Conservation (phyloP, 192 early-diverging fungal genomes). For the Chytriomyces sp. region DNA sequence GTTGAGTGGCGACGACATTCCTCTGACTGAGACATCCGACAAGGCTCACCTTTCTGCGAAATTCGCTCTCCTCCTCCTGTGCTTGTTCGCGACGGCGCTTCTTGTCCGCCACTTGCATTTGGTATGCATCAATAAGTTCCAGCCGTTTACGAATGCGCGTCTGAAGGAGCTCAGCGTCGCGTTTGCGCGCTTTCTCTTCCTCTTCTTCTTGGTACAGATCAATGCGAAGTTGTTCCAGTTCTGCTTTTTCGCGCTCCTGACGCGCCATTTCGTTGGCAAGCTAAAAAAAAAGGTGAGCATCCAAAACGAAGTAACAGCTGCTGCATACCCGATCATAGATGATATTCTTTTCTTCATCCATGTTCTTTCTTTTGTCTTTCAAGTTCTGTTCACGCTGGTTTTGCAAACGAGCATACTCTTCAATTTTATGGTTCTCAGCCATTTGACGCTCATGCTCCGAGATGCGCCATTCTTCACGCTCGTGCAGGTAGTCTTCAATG, state of each 20-base stretch:
- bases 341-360: slow-evolving; percentile 46
- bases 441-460: slow-evolving; percentile 40
- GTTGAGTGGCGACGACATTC: background rate
- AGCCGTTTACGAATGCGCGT: slow-evolving; percentile 53
- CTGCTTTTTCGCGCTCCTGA: slow-evolving; percentile 47
- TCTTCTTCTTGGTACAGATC: slow-evolving; percentile 62
- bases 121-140: slow-evolving; percentile 61
- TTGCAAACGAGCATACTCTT: slow-evolving; percentile 51
- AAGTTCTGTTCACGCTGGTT: slow-evolving; percentile 43
- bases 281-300: slow-evolving; percentile 26
- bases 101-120: slow-evolving; percentile 56
- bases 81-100: slow-evolving; percentile 42
- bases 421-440: slow-evolving; percentile 55
- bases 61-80: slow-evolving; percentile 51
- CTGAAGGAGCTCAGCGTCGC: slow-evolving; percentile 49
- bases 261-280: slow-evolving; percentile 55
- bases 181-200: slow-evolving; percentile 45
- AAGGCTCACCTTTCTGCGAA: slow-evolving; percentile 47
- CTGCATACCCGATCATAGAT: slow-evolving; percentile 56
- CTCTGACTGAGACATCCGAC: background rate
- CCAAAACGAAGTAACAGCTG: background rate
- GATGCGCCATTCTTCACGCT: slow-evolving; percentile 50
- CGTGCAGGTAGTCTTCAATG: slow-evolving; percentile 54
- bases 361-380: slow-evolving; percentile 39
- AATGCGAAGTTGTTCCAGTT: slow-evolving; percentile 59